phyloP scores from a whole-genome alignment of 768 basidiomycete genomes.

The Sarcodon aspratus region DNA sequence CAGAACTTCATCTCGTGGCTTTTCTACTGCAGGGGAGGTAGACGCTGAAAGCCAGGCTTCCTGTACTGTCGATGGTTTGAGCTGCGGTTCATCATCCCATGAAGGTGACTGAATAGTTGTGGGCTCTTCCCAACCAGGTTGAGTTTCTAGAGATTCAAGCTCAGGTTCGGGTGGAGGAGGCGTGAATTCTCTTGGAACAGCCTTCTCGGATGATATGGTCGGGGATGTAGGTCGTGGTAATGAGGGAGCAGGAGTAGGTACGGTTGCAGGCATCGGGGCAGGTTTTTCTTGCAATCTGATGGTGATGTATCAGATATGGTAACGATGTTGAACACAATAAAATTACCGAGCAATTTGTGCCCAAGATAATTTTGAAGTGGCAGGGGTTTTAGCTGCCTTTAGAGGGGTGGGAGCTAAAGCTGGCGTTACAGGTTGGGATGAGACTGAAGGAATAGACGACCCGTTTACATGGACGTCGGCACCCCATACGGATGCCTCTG shows the following conservation, averaged over 20 bases:
- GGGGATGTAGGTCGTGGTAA: slow-evolving; percentile 12
- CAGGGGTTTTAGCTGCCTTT: slow-evolving; percentile 40
- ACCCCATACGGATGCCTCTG: slow-evolving; percentile 15
- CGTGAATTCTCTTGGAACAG: slow-evolving; percentile 4
- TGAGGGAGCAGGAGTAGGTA: slow-evolving; percentile 11
- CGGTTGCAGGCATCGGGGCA: slow-evolving; percentile 25
- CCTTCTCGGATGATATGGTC: slow-evolving; percentile 14
- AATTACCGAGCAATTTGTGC: slow-evolving; percentile 72
- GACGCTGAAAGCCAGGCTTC: not conserved
- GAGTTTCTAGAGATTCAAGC: slow-evolving; percentile 5
- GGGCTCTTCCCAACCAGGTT: slow-evolving; percentile 23
- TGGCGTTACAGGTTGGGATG: slow-evolving; percentile 14
- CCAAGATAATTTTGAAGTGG: slow-evolving; percentile 75
- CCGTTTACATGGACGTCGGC: slow-evolving; percentile 17
- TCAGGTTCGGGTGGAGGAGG: slow-evolving; percentile 11
- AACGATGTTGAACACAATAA: slow-evolving; percentile 1
- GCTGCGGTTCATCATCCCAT: slow-evolving; percentile 25
- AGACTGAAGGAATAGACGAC: slow-evolving; percentile 8
- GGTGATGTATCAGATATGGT: slow-evolving; percentile 1
- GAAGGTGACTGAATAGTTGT: slow-evolving; percentile 22
- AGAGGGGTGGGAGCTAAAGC: slow-evolving; percentile 15
- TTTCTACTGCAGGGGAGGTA: not conserved
- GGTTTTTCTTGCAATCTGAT: slow-evolving; percentile 47
- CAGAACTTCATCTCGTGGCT: slow-evolving; percentile 21
- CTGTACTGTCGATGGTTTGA: slow-evolving; percentile 6